A percentile compares a stretch with the other conserved stretches of the same genome.
Evolutionary conservation across 192 early-diverging fungal genomes (phyloP).

Genomic region (Coemansia javaensis): DNA sequence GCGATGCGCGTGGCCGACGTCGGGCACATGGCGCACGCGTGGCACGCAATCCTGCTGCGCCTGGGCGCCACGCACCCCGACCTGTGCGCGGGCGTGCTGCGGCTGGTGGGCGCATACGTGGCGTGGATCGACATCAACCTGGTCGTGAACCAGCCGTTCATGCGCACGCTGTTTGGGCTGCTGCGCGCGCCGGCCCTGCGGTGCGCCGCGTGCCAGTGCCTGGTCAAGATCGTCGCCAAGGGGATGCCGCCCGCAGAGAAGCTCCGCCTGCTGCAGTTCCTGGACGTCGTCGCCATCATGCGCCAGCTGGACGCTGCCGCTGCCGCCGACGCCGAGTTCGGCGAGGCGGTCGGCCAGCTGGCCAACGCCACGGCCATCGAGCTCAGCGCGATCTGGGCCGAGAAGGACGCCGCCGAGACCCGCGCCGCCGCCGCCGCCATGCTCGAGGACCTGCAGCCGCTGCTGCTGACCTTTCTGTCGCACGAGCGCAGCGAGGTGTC

Average conservation of each 20-base stretch:
- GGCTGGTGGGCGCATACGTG: slow-evolving; percentile 82
- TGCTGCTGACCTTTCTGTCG: slow-evolving; percentile 71
- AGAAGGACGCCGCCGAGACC: slow-evolving; percentile 35
- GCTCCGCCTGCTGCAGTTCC: slow-evolving; percentile 73
- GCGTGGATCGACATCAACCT: slow-evolving; percentile 94
- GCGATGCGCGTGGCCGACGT: slow-evolving; percentile 80
- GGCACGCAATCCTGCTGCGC: slow-evolving; percentile 70
- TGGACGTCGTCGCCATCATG: slow-evolving; percentile 44
- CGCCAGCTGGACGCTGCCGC: slow-evolving; percentile 33
- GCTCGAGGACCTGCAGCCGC: slow-evolving; percentile 72
- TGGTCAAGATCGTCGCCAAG: slow-evolving; percentile 82
- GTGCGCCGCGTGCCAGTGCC: slow-evolving; percentile 73
- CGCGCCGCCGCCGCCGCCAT: slow-evolving; percentile 54
- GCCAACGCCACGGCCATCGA: slow-evolving; percentile 39
- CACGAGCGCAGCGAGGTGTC: slow-evolving; percentile 83
- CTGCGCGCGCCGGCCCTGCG: slow-evolving; percentile 59
- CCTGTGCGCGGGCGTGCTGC: slow-evolving; percentile 63
- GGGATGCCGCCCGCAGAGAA: slow-evolving; percentile 92
- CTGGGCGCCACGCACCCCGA: slow-evolving; percentile 51
- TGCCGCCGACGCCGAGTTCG: slow-evolving; percentile 40
- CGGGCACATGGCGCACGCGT: slow-evolving; percentile 62
- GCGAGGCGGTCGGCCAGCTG: slow-evolving; percentile 36
- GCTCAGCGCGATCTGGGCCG: slow-evolving; percentile 36
- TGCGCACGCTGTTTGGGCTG: slow-evolving; percentile 69
- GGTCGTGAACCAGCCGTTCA: slow-evolving; percentile 77